Conservation (phyloP, 2,329 filamentous ascomycete species). For the Venturia nashicola region DNA sequence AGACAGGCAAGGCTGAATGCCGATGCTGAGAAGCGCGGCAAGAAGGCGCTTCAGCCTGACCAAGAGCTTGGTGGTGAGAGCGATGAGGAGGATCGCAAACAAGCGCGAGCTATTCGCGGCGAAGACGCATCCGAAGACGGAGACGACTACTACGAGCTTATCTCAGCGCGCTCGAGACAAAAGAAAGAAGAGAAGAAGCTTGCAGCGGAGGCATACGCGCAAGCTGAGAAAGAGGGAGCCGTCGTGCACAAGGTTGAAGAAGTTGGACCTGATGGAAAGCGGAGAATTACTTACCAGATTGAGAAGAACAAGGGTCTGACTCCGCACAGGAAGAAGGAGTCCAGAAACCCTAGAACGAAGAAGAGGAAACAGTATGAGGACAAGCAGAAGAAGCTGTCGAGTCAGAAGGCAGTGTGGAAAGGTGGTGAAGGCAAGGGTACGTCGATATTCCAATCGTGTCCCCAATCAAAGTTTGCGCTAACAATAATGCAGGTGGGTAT, state of each 20-base stretch:
- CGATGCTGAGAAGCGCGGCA: constrained; percentile 77
- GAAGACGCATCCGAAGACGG: constrained; percentile 31
- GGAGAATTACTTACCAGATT: constrained; percentile 86
- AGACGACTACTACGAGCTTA: constrained; percentile 81
- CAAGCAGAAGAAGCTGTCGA: constrained; percentile 93
- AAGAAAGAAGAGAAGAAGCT: constrained; percentile 68
- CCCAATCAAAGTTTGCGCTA: constrained; percentile 30
- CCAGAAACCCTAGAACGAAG: constrained; percentile 91
- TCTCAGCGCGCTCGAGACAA: constrained; percentile 52
- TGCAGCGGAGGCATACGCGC: constrained; percentile 41
- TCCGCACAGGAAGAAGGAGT: constrained; percentile 84
- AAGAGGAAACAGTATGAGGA: constrained; percentile 94
- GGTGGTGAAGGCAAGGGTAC: constrained; percentile 72
- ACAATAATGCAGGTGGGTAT: constrained; percentile 75
- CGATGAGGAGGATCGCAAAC: constrained; percentile 49
- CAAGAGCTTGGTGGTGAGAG: constrained; percentile 60
- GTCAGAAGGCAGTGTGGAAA: constrained; percentile 75
- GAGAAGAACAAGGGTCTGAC: constrained; percentile 95
- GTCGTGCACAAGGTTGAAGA: constrained; percentile 55
- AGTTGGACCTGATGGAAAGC: constrained; percentile 72
- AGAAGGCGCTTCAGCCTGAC: constrained; percentile 43
- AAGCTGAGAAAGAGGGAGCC: constrained; percentile 43
- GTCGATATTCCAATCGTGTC: constrained; percentile 41
- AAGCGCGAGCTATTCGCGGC: constrained; percentile 37
- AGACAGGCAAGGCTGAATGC: constrained; percentile 74